A percentile compares a stretch with the other conserved stretches of the same genome.
Evolutionary conservation across 768 basidiomycete genomes (phyloP).

Genomic region (Boletus pseudopeckii): DNA sequence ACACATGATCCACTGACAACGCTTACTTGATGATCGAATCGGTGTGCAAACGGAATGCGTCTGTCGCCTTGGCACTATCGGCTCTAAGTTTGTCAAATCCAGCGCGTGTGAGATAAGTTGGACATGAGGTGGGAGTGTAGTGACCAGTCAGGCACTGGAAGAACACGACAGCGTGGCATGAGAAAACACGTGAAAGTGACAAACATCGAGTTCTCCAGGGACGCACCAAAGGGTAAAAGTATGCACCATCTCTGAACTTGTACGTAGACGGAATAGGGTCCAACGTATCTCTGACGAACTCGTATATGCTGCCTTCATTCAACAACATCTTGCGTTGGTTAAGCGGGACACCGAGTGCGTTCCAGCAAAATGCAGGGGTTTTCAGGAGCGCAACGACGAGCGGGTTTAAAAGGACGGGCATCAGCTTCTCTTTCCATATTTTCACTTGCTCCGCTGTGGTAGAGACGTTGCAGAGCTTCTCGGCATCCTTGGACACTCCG

Average conservation of each 20-base stretch:
- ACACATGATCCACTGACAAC: background rate
- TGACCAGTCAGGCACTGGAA: conserved; percentile 44
- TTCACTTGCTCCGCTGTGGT: conserved; percentile 54
- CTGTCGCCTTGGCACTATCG: conserved; percentile 41
- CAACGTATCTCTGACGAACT: conserved; percentile 50
- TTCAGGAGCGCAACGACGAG: conserved; percentile 50
- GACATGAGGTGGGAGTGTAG: conserved; percentile 58
- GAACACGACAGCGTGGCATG: background rate
- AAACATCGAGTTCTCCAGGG: background rate
- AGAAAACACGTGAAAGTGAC: background rate
- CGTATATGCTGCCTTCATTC: conserved; percentile 46
- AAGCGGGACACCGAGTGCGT: conserved; percentile 71
- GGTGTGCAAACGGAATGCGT: conserved; percentile 67
- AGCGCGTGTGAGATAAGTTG: conserved; percentile 57
- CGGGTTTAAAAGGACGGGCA: conserved; percentile 59
- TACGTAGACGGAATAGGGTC: conserved; percentile 46
- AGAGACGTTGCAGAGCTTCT: conserved; percentile 50
- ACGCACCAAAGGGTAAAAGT: conserved; percentile 59
- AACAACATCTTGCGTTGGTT: conserved; percentile 64
- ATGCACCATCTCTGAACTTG: conserved; percentile 59
- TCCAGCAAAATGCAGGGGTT: conserved; percentile 60
- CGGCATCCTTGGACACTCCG: conserved; percentile 54
- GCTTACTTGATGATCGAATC: conserved; percentile 65
- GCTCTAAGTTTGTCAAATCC: conserved; percentile 57
- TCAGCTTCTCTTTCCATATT: conserved; percentile 59